Base-by-base conservation (phyloP, 352 stramenopile species). In the Phytophthora sp. region DNA sequence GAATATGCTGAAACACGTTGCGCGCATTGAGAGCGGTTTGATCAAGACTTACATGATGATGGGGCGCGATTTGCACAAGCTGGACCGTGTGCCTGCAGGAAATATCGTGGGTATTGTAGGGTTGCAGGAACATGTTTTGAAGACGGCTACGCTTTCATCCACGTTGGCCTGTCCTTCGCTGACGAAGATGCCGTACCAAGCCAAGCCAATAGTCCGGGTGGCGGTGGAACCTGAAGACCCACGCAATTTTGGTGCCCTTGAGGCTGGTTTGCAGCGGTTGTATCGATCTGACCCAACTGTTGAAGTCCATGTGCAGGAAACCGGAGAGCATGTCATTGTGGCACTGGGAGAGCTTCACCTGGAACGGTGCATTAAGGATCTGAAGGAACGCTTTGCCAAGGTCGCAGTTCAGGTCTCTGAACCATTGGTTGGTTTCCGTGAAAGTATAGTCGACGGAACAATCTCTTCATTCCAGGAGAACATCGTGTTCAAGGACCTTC, bases 1-100 rank as follows among this genome's bases (percentile, higher is more conserved):
- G 7, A 60, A 30, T 4, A 63, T 46, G 2, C 52, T 85, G 33
- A 85, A 86, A 58, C 85, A 95, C 38, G 84, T 92, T 23, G 78
- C 82, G 2, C 76, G 65, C 9, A 75, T 95, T 12, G 57, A 67
- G 11, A 67, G 62, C 6, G 77, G 73, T 24, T 47, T 86, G 20
- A 62, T 95, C 16, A 82, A 84, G n/a, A 77, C 90, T 7, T 96
- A 96, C 69, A 94, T 98, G 86, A 94, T 98, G 82, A 98, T 98
- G 93, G 92, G 91, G 0, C 82, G 89, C 0, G 90, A 96, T 47
- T 72, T 98, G 27, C 75, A 96, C 35, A 79, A 84, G 9, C 65
- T 96, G 7, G 60, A 80, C 13, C 73, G 75, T 16, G 92, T 97
- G 2, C 89, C 91, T 0, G 91, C 93, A 1, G 93, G 93, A 29